Percentiles rank a stretch among this genome's conserved stretches.
Evolutionary conservation across 345 rosid species (phyloP).

Genomic region (Noccaea bulbosa): DNA sequence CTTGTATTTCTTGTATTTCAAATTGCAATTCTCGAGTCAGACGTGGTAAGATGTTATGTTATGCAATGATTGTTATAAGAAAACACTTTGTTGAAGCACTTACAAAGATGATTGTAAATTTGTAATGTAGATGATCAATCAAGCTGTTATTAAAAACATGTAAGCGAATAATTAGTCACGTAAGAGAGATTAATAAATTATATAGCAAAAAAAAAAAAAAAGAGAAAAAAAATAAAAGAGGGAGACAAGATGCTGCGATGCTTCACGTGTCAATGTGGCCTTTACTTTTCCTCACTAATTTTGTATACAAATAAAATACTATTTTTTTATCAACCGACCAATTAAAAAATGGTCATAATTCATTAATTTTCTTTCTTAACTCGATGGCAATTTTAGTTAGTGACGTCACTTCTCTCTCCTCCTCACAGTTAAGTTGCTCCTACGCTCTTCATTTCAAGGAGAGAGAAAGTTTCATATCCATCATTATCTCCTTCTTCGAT

Average conservation of each 20-base stretch:
- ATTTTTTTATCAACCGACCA: not conserved
- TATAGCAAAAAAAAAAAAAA: not conserved
- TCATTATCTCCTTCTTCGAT: slow-evolving; percentile 8
- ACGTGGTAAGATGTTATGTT: slow-evolving; percentile 43
- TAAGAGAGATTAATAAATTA: not conserved
- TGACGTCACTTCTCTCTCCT: slow-evolving; percentile 45
- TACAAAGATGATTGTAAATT: not conserved
- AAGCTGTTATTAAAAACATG: not conserved
- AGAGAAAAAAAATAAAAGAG: not conserved
- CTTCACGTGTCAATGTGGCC: slow-evolving; percentile 48
- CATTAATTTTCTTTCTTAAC: not conserved
- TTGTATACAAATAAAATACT: not conserved
- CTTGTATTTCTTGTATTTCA: not conserved
- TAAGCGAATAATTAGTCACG: slow-evolving; percentile 1
- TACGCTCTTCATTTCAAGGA: slow-evolving; percentile 1
- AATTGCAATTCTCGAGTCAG: not conserved
- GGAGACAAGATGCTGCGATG: slow-evolving; percentile 44
- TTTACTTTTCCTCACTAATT: slow-evolving; percentile 30
- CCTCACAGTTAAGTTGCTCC: slow-evolving; percentile 13
- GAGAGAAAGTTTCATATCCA: slow-evolving; percentile 39
- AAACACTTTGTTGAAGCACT: not conserved
- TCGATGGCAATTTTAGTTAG: slow-evolving; percentile 24
- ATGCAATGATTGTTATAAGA: not conserved
- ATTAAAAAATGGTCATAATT: not conserved
- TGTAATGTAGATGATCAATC: not conserved